Percentiles rank a stretch among this genome's conserved stretches.
Evolutionary conservation across 2,329 filamentous ascomycete genomes (phyloP).

Genomic region (Aspergillus pseudoglaucus): DNA sequence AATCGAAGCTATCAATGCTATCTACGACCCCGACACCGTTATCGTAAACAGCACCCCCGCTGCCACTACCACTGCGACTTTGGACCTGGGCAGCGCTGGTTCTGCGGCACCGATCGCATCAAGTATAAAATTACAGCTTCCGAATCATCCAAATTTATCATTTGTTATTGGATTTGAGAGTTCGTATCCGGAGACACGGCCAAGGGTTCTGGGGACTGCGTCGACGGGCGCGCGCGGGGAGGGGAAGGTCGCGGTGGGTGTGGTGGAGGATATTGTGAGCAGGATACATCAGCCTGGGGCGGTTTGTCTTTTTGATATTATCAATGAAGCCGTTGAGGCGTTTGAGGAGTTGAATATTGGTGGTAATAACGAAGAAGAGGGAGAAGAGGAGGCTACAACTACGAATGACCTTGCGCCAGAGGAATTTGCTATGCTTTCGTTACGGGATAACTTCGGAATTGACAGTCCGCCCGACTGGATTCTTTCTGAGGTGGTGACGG

Average conservation of each 20-base stretch:
- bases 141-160: slow-evolving; percentile 46
- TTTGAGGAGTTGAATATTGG: slow-evolving; percentile 51
- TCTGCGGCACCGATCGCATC: slow-evolving; percentile 12
- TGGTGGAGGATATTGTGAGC: slow-evolving; percentile 61
- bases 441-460: slow-evolving; percentile 24
- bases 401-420: slow-evolving; percentile 10
- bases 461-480: slow-evolving; percentile 57
- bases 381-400: slow-evolving; percentile 10
- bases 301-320: slow-evolving; percentile 85
- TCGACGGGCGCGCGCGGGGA: slow-evolving; percentile 67
- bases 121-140: slow-evolving; percentile 58
- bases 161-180: slow-evolving; percentile 59
- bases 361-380: slow-evolving; percentile 17
- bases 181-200: slow-evolving; percentile 68
- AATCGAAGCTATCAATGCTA: slow-evolving; percentile 44
- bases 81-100: slow-evolving; percentile 20
- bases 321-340: slow-evolving; percentile 56
- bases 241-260: slow-evolving; percentile 62
- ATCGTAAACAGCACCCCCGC: slow-evolving; percentile 30
- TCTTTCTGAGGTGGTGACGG: slow-evolving; percentile 64
- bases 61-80: slow-evolving; percentile 15
- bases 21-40: slow-evolving; percentile 61
- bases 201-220: slow-evolving; percentile 69
- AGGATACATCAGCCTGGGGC: slow-evolving; percentile 65
- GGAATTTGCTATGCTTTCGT: slow-evolving; percentile 19